phyloP scores from a whole-genome alignment of 441 rosid genomes.

The Daphne laureola region DNA sequence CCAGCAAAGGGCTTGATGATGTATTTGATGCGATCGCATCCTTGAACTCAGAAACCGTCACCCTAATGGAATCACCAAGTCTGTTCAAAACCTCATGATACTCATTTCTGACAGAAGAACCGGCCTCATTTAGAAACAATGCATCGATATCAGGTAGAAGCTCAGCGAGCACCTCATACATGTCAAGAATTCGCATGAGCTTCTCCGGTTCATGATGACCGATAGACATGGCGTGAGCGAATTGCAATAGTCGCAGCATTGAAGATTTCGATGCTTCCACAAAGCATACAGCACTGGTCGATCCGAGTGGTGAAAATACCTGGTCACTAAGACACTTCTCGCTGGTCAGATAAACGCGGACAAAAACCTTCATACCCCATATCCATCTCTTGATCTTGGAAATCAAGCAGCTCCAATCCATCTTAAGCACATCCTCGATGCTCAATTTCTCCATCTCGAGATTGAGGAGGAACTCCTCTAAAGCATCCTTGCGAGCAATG shows the following conservation, averaged over 20 bases:
- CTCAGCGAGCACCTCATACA: slow-evolving; percentile 70
- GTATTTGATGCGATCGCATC: slow-evolving; percentile 53
- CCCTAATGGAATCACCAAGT: slow-evolving; percentile 52
- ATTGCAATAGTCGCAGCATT: slow-evolving; percentile 68
- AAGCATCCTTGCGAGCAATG: slow-evolving; percentile 52
- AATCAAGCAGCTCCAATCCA: slow-evolving; percentile 71
- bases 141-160: slow-evolving; percentile 59
- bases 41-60: slow-evolving; percentile 66
- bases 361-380: slow-evolving; percentile 51
- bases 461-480: slow-evolving; percentile 63
- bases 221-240: slow-evolving; percentile 76
- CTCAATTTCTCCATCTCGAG: slow-evolving; percentile 78
- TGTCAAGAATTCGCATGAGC: slow-evolving; percentile 62
- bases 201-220: slow-evolving; percentile 78
- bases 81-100: slow-evolving; percentile 56
- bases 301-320: slow-evolving; percentile 46
- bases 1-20: slow-evolving; percentile 48
- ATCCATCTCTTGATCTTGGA: slow-evolving; percentile 84
- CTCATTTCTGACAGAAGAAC: slow-evolving; percentile 44
- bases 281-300: slow-evolving; percentile 35
- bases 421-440: slow-evolving; percentile 73
- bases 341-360: slow-evolving; percentile 58
- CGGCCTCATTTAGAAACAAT: slow-evolving; percentile 40
- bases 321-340: slow-evolving; percentile 62
- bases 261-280: slow-evolving; percentile 65